phyloP scores from a whole-genome alignment of 106 monocot genomes.

The Alisma plantagoaquatica region DNA sequence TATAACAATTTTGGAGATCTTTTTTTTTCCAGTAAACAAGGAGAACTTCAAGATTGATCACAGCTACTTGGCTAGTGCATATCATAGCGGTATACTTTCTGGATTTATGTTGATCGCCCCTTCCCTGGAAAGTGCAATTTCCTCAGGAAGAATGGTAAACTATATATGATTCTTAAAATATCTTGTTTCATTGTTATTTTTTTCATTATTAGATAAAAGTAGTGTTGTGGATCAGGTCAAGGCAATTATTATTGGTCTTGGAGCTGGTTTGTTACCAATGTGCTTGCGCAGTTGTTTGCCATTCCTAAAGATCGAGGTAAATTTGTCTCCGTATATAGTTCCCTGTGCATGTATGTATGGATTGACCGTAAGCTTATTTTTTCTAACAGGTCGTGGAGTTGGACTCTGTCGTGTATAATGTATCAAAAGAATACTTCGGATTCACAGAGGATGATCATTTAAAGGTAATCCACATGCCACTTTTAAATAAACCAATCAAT shows the following conservation, averaged over 20 bases:
- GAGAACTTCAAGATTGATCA: conserved; percentile 70
- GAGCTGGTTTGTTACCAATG: conserved; percentile 91
- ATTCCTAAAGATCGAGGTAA: conserved; percentile 85
- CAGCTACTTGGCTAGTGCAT: conserved; percentile 67
- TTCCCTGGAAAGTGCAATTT: conserved; percentile 34
- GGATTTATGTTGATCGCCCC: conserved; percentile 69
- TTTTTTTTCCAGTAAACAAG: conserved; percentile 23
- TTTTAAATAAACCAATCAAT: background rate
- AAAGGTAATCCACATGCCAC: conserved; percentile 33
- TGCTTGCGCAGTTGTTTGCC: conserved; percentile 66
- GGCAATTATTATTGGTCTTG: conserved; percentile 71
- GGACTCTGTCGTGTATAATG: conserved; percentile 61
- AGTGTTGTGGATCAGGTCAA: no score
- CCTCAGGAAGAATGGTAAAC: conserved; percentile 40
- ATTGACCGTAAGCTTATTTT: background rate
- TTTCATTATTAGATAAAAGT: no score
- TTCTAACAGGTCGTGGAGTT: conserved; percentile 69
- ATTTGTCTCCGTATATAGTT: background rate
- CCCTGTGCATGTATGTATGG: background rate
- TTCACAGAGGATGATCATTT: conserved; percentile 50
- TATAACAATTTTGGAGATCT: no score
- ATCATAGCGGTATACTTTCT: conserved; percentile 84
- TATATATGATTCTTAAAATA: background rate
- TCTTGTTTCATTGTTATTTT: background rate
- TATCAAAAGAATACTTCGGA: conserved; percentile 71